Evolutionary conservation across 768 basidiomycete genomes (phyloP).

Genomic region (Termitomyces heimii): DNA sequence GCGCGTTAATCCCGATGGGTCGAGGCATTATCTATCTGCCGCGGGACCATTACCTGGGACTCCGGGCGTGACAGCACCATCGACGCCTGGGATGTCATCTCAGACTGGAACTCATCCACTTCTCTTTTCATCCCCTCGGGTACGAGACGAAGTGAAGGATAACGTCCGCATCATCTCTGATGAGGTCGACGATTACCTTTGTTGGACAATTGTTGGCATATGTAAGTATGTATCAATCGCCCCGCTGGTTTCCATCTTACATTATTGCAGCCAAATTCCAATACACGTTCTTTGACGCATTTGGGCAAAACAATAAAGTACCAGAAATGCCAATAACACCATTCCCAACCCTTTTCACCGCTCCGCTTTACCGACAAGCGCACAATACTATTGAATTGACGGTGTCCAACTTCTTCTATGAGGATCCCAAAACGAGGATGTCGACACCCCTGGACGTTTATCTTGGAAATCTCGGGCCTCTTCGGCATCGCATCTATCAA

Average conservation of each 20-base stretch:
- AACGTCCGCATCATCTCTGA: constrained; percentile 72
- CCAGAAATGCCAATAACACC: constrained; percentile 83
- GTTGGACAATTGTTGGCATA: constrained; percentile 95
- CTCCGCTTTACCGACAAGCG: constrained; percentile 66
- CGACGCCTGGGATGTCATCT: constrained; percentile 69
- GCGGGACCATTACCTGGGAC: constrained; percentile 80
- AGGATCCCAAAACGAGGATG: constrained; percentile 56
- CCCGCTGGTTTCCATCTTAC: constrained; percentile 1
- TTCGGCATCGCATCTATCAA: constrained; percentile 73
- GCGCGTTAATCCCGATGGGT: constrained; percentile 74
- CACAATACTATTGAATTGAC: constrained; percentile 78
- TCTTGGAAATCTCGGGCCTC: constrained; percentile 84
- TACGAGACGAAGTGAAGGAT: constrained; percentile 79
- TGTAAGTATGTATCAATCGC: constrained; percentile 45
- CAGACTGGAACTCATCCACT: constrained; percentile 80
- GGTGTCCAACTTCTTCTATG: constrained; percentile 85
- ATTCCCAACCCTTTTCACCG: constrained; percentile 80
- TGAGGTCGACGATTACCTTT: constrained; percentile 91
- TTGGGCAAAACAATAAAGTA: constrained; percentile 71
- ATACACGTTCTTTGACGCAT: constrained; percentile 91
- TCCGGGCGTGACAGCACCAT: constrained; percentile 59
- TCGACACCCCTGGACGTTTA: constrained; percentile 82
- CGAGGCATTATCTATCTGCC: constrained; percentile 84
- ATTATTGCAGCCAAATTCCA: constrained; percentile 73
- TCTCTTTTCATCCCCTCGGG: constrained; percentile 71